Evolutionary conservation across 1,139 yeast genomes (phyloP).

Genomic region (Kluyveromyces marxianus): DNA sequence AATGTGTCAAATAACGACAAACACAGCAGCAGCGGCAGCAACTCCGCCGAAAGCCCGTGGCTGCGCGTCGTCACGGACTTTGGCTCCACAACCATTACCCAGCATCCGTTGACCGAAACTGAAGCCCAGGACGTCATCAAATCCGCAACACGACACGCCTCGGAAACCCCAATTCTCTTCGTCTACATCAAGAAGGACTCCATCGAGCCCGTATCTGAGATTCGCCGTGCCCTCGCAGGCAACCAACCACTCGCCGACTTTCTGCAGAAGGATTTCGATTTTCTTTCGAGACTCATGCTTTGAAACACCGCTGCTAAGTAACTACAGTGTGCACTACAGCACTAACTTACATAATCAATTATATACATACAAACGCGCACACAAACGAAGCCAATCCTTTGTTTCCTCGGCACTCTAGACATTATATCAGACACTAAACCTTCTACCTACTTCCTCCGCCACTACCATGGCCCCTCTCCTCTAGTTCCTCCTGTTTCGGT

Average conservation of each 20-base stretch:
- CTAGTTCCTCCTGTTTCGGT: too few species aligned
- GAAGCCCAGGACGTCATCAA: conserved; percentile 20
- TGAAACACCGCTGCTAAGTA: not conserved
- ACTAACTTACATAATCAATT: not conserved
- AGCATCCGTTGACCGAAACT: not conserved
- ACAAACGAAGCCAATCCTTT: too few species aligned
- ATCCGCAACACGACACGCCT: conserved; percentile 19
- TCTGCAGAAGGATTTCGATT: not conserved
- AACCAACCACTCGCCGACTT: conserved; percentile 11
- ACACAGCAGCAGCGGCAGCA: conserved; percentile 11
- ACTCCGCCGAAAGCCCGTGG: conserved; percentile 15
- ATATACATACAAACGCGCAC: not conserved
- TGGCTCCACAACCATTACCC: conserved; percentile 13
- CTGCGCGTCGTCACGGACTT: conserved; percentile 9
- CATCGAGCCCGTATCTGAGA: conserved; percentile 13
- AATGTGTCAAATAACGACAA: not conserved
- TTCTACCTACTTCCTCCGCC: too few species aligned
- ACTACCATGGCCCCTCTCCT: too few species aligned
- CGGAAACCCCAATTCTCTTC: conserved; percentile 26
- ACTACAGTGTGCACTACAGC: not conserved
- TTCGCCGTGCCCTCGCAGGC: conserved; percentile 12
- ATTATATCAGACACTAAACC: too few species aligned
- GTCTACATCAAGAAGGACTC: conserved; percentile 18
- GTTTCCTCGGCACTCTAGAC: too few species aligned
- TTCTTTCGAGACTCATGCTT: not conserved